Conservation (phyloP, 2,329 filamentous ascomycete species). For the Clarireedia hainanense region DNA sequence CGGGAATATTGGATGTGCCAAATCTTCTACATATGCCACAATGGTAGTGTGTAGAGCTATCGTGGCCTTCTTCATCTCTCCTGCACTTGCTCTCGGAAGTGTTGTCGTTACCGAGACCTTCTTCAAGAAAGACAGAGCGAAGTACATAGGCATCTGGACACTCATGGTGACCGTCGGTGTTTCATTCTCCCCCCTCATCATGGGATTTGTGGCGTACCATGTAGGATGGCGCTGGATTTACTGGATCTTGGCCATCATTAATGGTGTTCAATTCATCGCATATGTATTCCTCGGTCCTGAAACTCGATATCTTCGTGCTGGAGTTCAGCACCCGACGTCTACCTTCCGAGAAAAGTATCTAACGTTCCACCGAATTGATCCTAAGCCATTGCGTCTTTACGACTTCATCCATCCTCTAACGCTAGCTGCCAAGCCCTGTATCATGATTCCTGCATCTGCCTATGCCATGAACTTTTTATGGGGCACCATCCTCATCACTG, state of each 20-base stretch:
- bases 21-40: constrained; percentile 37
- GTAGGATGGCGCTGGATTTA: constrained; percentile 10
- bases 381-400: constrained; percentile 37
- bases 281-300: constrained; percentile 50
- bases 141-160: constrained; percentile 48
- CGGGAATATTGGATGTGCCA: constrained; percentile 44
- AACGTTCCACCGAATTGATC: constrained; percentile 44
- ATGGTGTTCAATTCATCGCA: constrained; percentile 45
- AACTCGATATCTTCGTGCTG: constrained; percentile 41
- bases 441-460: constrained; percentile 42
- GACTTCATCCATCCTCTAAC: constrained; percentile 45
- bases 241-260: constrained; percentile 43
- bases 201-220: constrained; percentile 33
- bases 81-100: constrained; percentile 42
- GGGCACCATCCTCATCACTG: constrained; percentile 42
- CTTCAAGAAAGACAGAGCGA: constrained; percentile 43
- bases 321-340: neutral
- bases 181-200: constrained; percentile 21
- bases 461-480: constrained; percentile 53
- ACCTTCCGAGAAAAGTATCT: constrained; percentile 29
- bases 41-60: constrained; percentile 42
- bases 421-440: constrained; percentile 37
- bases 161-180: constrained; percentile 16
- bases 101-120: constrained; percentile 49
- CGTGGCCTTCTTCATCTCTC: constrained; percentile 44